Percentiles rank a stretch among this genome's conserved stretches.
Evolutionary conservation across 805 yeast genomes (phyloP).

Genomic region (Priceomyces castillae): DNA sequence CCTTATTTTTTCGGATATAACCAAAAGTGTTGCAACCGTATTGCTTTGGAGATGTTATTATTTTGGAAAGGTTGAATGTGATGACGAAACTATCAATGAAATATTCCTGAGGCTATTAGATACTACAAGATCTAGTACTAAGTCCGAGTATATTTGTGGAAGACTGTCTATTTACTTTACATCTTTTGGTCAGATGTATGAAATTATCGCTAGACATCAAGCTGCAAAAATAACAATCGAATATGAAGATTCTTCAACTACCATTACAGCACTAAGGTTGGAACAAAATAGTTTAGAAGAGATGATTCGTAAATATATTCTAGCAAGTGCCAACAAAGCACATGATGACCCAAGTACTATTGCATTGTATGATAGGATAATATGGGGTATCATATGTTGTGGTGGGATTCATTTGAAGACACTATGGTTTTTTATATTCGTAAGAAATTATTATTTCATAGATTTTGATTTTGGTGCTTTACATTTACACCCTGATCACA

Average conservation of each 20-base stretch:
- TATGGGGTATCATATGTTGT: constrained; percentile 41
- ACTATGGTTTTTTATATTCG: constrained; percentile 41
- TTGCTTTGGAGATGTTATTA: constrained; percentile 13
- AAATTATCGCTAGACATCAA: constrained; percentile 14
- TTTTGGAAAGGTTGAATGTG: constrained; percentile 12
- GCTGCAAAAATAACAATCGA: constrained; percentile 9
- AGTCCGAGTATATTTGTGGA: constrained; percentile 18
- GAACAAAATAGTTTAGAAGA: constrained; percentile 18
- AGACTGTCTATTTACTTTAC: constrained; percentile 25
- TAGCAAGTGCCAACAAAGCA: constrained; percentile 28
- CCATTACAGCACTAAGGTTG: constrained; percentile 11
- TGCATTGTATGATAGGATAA: constrained; percentile 33
- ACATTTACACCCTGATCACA: constrained; percentile 27
- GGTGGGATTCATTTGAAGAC: constrained; percentile 45
- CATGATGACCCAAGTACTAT: constrained; percentile 38
- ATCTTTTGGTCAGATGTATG: constrained; percentile 21
- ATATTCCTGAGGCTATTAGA: constrained; percentile 9
- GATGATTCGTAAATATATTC: constrained; percentile 38
- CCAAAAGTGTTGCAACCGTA: constrained; percentile 11
- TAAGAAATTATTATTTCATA: constrained; percentile 28
- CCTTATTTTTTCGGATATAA: constrained; percentile 12
- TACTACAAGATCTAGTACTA: constrained; percentile 9
- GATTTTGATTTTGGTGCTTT: constrained; percentile 21
- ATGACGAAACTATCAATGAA: constrained; percentile 6
- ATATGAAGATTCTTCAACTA: constrained; percentile 3